These are phyloP conservation scores for Cladophialophora psammophila DNA, from an alignment of 2,329 filamentous ascomycete genomes.

Conservation along the genomic window DNA sequence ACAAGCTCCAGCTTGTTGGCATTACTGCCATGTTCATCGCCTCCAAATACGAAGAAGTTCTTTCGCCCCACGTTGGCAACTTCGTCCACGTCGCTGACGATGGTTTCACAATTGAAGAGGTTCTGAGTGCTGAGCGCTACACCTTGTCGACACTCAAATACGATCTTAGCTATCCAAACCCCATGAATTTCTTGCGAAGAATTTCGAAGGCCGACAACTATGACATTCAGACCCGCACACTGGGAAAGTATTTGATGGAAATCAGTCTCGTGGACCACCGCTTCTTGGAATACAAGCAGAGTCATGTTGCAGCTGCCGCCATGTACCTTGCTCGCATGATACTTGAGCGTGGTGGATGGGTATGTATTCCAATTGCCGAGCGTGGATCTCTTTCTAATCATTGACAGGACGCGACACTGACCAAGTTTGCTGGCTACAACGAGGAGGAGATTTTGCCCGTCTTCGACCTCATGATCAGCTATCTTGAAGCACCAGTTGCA, in stretches of 20 bases:
- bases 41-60: constrained; percentile 97
- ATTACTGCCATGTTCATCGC: constrained; percentile 99
- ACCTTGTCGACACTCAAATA: constrained; percentile 91
- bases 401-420: constrained; percentile 77
- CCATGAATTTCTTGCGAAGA: constrained; percentile 98
- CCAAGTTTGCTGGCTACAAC: constrained; percentile 90
- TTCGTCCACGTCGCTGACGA: constrained; percentile 97
- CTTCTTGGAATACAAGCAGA: constrained; percentile 88
- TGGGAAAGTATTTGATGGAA: constrained; percentile 97
- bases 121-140: constrained; percentile 95
- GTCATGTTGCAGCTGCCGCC: constrained; percentile 86
- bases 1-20: constrained; percentile 93
- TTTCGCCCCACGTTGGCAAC: constrained; percentile 95
- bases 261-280: constrained; percentile 94
- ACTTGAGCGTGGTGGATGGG: constrained; percentile 89
- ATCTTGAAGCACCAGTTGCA: constrained; percentile 84
- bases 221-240: constrained; percentile 94
- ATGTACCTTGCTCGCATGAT: constrained; percentile 96
- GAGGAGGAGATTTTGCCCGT: constrained; percentile 94
- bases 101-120: constrained; percentile 93
- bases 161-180: constrained; percentile 97
- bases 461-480: constrained; percentile 94
- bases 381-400: constrained; percentile 34
- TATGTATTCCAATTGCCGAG: constrained; percentile 56
- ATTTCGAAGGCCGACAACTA: constrained; percentile 99